Base-by-base conservation (phyloP, 306 rosid genomes). In the Rosa chinensis region DNA sequence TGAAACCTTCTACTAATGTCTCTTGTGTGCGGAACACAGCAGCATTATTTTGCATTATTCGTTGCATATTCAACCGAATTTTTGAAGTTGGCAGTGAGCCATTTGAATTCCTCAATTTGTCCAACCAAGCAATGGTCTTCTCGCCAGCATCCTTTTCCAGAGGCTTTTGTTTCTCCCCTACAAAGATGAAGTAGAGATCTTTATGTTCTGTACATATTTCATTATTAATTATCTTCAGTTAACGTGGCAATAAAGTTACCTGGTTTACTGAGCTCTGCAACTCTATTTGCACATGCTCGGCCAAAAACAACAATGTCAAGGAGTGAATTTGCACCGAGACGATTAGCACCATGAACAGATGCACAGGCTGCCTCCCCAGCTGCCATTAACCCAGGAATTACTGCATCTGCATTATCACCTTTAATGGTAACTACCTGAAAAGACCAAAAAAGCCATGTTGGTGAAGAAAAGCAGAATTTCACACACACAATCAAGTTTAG, bases 11-110 rank as follows among this genome's bases (percentile, higher is more conserved):
- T 88, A 84, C 93, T 81, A 95, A 86, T 47, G 96, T 93, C 81
- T 95, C 99, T 76, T 91, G 96, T 47, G 97, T 93, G 53, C 99
- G 99, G 88, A 95, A 95, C 64, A 95, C 99, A 83, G 99, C 98
- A 80, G 98, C 99, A 83, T 95, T 91, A 75, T 48, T 95, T 90
- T 95, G 99, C 99, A 95, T 95, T 21, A 90, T 23, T n/a, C 96
- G 88, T 82, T 95, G 99, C 99, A 95, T 92, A 85, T 95, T 90
- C 85, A 95, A 87, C 76, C 99, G 86, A 80, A 95, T 91, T 39
- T 87, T 68, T 32, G 99, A 86, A 84, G 99, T 93, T 50, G 90
- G 96, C 20, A 89, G 58, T 61, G 99, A 87, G 23, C 99, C 99
- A 82, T 89, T 91, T 75, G 99, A 85, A 76, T 95, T 91, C 85